Conservation (phyloP, 495 filamentous ascomycete genomes). For the Hypoxylon perforatum region DNA sequence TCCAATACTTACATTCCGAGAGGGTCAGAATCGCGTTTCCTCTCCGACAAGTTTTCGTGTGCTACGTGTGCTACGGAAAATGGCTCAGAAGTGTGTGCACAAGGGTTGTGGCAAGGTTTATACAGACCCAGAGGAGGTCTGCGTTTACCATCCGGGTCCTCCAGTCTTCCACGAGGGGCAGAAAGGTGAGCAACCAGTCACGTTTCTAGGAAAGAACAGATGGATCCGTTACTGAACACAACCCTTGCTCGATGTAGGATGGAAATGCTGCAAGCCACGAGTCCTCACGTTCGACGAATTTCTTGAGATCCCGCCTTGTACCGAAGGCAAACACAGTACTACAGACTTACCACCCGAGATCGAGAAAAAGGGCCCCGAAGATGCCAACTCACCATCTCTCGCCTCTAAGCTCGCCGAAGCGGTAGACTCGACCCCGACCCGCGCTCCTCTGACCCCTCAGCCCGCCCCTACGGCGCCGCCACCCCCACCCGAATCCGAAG, state of each 20-base stretch:
- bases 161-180: conserved; percentile 98
- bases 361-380: conserved; percentile 58
- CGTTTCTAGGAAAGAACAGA: neutral
- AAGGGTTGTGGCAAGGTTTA: conserved; percentile 94
- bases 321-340: conserved; percentile 90
- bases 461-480: conserved; percentile 70
- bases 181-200: conserved; percentile 76
- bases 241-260: conserved; percentile 67
- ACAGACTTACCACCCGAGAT: conserved; percentile 72
- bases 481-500: conserved; percentile 81
- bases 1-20: neutral
- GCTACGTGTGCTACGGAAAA: conserved; percentile 47
- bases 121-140: conserved; percentile 84
- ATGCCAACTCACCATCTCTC: conserved; percentile 43
- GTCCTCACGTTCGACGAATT: conserved; percentile 99
- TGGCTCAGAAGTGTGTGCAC: conserved; percentile 94
- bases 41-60: neutral
- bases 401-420: conserved; percentile 49
- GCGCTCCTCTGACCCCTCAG: conserved; percentile 63
- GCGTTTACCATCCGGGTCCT: conserved; percentile 91
- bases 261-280: conserved; percentile 99
- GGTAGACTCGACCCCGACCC: conserved; percentile 57
- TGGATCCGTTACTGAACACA: conserved; percentile 7
- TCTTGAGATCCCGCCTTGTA: conserved; percentile 92
- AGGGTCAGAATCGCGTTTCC: neutral